Base-by-base conservation (phyloP, 2,329 filamentous ascomycete genomes). In the Epichloe hybrida region DNA sequence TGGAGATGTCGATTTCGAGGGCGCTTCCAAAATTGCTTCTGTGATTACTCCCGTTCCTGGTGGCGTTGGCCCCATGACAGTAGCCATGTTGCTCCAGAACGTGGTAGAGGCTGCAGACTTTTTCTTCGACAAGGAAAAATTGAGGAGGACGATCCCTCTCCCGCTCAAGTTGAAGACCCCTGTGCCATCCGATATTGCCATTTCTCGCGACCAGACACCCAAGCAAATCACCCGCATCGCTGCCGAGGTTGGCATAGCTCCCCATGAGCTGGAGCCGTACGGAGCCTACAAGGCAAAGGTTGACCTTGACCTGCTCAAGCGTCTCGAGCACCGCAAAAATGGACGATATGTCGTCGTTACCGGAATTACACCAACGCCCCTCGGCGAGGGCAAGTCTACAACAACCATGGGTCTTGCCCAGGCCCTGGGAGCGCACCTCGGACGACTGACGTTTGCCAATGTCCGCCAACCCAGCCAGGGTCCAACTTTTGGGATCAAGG, bases 401-500 rank as follows among this genome's bases (percentile, higher is more conserved):
- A 98, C 93, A 1, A 98, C 93, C 7, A 87, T 98, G 75, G 93
- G 93, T 64, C 75, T 98, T 48, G 88, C 88, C 5, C 93, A 98
- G 68, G 93, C 93, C 37, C 74, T 98, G 46, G 88, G 89, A 51
- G 93, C 84, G 39, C 91, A 97, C 60, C 73, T 97, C 47, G 86
- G 85, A 58, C 86, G 86, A 52, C 77, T 97, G 58, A 86, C 86
- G 3, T 97, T 98, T 67, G 93, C 93, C 69, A 97, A 98, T 65
- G 93, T 98, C 48, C 83, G 93, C 54, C 93, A 98, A 66, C 93
- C 93, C 48, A 95, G 88, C 61, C 93, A 97, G 72, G 93, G 93
- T 4, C 93, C 93, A 50, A 98, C 93, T 0, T 98, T 98, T 66
- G 93, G 93, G 62, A 97, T 98, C 77, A 98, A 98, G 76, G 93